Evolutionary conservation across 1,284 basidiomycete species (phyloP), one percentile per base, ranked within the genome.

Genomic region (Phylloboletellus chloephorus): DNA sequence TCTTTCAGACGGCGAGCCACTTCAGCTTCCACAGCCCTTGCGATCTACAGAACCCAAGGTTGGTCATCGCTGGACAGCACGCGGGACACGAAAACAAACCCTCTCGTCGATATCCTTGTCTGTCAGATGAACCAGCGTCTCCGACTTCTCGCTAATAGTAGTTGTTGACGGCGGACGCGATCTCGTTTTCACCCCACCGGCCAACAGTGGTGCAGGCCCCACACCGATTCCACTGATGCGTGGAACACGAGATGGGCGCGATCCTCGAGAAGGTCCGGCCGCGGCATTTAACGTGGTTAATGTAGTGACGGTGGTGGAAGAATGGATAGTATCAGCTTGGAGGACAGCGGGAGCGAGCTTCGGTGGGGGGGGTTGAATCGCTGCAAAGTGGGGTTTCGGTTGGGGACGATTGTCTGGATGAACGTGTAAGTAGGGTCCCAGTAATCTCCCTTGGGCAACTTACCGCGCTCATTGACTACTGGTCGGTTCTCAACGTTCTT

Each of bases 401-500:
- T 64, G 65, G 2, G 75, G 75, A 15, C 73, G 73, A 44, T 72
- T 75, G 46, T 81, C 79, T 79, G 22, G 5, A 17, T 26, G 3
- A 41, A 49, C 20, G 7, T 17, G 34, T 46, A 4, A 52, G 42
- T 20, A 15, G 9, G 5, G 7, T 31, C 7, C 19, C 3, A 20
- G 17, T 12, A 24, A 24, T n/a, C 6, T 11, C 29, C 35, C 17
- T 3, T 20, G 5, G 6, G 31, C 10, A 42, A 60, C 72, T 13
- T 52, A 81, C 82, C 82, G 49, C 76, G 76, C 53, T 87, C 81
- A 51, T 88, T 83, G 21, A 85, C 69, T 15, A 81, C 74, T 2
- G 79, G 81, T 43, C 78, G 80, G 54, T 88, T 89, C 66, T 88
- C 83, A 4, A 89, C 67, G 48, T 87, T 83, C 69, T 86, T 85